These are phyloP conservation scores for Pseudogymnoascus sp. DNA, from an alignment of 2,329 filamentous ascomycete genomes.

Conservation along the genomic window DNA sequence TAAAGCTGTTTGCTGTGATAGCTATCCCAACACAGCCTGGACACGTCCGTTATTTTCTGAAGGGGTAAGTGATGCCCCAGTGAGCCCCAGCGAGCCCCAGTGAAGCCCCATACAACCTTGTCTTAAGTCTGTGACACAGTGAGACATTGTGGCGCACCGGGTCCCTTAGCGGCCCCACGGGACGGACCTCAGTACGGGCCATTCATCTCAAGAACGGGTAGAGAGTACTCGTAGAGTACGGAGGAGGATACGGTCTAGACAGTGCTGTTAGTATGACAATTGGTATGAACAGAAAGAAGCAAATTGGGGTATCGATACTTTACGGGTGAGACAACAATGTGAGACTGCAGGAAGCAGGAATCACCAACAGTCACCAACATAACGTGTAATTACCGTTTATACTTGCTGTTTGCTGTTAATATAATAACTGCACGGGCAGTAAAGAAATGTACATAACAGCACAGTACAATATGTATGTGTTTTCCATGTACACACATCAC, in stretches of 20 bases:
- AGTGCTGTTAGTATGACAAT: neutral
- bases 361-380: too few relatives aligned
- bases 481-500: neutral
- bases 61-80: neutral
- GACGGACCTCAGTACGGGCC: neutral
- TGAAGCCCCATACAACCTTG: neutral
- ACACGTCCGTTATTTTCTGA: neutral
- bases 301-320: neutral
- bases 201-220: neutral
- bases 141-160: neutral
- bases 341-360: too few relatives aligned
- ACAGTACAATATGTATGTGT: neutral
- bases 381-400: neutral
- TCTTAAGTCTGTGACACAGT: conserved; percentile 1
- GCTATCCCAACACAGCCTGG: neutral
- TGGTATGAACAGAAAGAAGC: neutral
- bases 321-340: neutral
- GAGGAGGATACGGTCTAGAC: neutral
- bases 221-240: neutral
- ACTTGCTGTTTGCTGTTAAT: neutral
- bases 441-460: neutral
- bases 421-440: neutral
- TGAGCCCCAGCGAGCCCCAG: too few relatives aligned
- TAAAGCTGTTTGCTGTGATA: neutral
- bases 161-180: neutral